Conservation (phyloP, 176 grass and related monocot species). For the Ampelocalamus luodianensis region DNA sequence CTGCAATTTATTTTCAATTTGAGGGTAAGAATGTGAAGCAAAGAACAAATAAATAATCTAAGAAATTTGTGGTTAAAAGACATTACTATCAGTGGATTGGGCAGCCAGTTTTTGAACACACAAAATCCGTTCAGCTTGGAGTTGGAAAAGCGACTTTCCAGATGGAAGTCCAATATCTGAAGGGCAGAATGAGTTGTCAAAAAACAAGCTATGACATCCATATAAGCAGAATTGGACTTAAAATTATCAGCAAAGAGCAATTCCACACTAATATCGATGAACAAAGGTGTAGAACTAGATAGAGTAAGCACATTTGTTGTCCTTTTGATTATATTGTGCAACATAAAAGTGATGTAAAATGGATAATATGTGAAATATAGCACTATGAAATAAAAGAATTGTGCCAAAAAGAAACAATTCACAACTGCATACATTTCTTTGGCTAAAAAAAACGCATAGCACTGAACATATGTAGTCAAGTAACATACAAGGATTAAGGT, state of each 20-base stretch:
- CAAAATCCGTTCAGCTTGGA: constrained; percentile 94
- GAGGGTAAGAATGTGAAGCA: constrained; percentile 22
- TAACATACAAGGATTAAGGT: constrained; percentile 35
- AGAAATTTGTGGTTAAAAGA: background rate
- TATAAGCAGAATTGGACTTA: background rate
- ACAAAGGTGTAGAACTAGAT: background rate
- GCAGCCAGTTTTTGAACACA: constrained; percentile 90
- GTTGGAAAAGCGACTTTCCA: constrained; percentile 96
- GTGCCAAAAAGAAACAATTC: constrained; percentile 28
- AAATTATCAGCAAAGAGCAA: background rate
- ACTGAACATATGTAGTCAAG: constrained; percentile 2
- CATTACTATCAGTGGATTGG: constrained; percentile 84
- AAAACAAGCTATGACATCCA: background rate
- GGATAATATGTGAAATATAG: background rate
- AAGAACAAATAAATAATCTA: constrained; percentile 13
- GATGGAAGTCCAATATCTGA: constrained; percentile 94
- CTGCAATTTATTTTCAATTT: constrained; percentile 52
- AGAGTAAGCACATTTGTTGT: background rate
- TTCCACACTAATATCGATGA: constrained; percentile 9
- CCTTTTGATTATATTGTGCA: background rate
- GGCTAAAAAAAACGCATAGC: constrained; percentile 8
- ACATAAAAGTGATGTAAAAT: constrained; percentile 19
- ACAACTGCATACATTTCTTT: background rate
- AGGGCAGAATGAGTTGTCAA: background rate
- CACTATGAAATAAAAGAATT: background rate